Evolutionary conservation across 2,329 filamentous ascomycete genomes (phyloP).

Genomic region (Diplodia sapinea): DNA sequence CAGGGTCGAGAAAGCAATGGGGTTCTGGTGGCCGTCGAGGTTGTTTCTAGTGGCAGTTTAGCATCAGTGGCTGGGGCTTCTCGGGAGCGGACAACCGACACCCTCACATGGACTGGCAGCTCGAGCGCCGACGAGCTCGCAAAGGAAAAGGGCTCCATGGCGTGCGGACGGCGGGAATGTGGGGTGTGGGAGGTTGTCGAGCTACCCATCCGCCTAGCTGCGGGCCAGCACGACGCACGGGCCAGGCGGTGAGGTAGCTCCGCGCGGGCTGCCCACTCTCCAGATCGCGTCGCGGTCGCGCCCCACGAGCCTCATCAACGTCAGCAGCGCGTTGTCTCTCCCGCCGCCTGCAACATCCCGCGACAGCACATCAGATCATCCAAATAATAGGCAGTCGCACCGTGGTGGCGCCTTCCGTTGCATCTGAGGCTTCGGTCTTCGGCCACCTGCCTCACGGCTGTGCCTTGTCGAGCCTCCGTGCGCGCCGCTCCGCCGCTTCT

Average conservation of each 20-base stretch:
- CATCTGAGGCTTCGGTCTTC: not conserved
- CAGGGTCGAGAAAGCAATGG: slow-evolving; percentile 77
- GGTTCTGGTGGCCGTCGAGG: slow-evolving; percentile 78
- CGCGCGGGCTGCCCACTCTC: slow-evolving; percentile 16
- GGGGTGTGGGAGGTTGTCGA: not conserved
- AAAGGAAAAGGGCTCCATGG: slow-evolving; percentile 96
- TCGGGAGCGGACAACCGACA: slow-evolving; percentile 55
- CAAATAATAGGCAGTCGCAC: not conserved
- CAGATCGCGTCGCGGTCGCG: slow-evolving; percentile 17
- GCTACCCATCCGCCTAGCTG: slow-evolving; percentile 1
- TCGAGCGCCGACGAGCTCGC: slow-evolving; percentile 85
- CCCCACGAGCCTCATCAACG: slow-evolving; percentile 13
- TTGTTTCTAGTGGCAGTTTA: slow-evolving; percentile 62
- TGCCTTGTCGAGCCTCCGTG: not conserved
- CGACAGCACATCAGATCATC: not conserved
- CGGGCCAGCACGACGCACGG: not conserved
- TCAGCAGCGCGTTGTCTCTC: slow-evolving; percentile 11
- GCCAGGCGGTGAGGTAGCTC: not conserved
- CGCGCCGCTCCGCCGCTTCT: not conserved
- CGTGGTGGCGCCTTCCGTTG: not conserved
- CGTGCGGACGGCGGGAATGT: slow-evolving; percentile 22
- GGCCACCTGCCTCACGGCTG: not conserved
- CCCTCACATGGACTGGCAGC: slow-evolving; percentile 69
- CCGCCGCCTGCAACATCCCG: slow-evolving; percentile 2
- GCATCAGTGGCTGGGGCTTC: slow-evolving; percentile 28